Evolutionary conservation across 768 basidiomycete genomes (phyloP), one percentile per base, ranked within the genome.

Genomic region (Termitomyces sp.): DNA sequence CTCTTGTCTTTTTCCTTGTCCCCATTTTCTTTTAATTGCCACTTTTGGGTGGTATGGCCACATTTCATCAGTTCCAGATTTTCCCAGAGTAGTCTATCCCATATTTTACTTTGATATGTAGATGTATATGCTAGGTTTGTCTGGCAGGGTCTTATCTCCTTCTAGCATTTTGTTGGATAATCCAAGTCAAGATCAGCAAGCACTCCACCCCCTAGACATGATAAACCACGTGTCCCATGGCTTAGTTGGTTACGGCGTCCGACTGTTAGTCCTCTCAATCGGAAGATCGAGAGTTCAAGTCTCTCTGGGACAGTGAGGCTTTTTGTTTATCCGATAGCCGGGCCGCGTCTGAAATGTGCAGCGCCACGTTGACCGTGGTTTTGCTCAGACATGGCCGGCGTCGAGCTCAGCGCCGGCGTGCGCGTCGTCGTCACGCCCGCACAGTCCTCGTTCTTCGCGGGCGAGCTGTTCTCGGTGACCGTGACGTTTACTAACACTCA

Each of bases 401-500:
- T 24, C 45, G 50, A 52, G 3, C 22, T 5, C 20, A 26, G 24
- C 38, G 26, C 38, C 5, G 77, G 78, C 44, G 78, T 92, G 5
- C 84, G 87, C 38, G 84, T 92, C 40, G 79, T 83, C 28, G 86
- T 90, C 22, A 81, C 82, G 0, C 95, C 95, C 1, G 79, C 89
- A 0, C 89, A 94, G 60, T 88, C 92, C 0, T 91, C 93, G 0
- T 98, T 89, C 73, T 98, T 95, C 69, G 92, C 95, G 0, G 95
- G 95, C 56, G 95, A 98, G 71, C 76, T 82, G 0, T 92, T 96
- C 71, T 77, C 85, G 2, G 92, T 91, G 13, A 88, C 85, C 3
- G 85, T 98, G 62, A 88, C 90, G 0, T 93, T 97, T 71, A 87
- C 89, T 51, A 97, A 96, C 68, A 87, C 85, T 4, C 84, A 84